These are phyloP conservation scores for Fusarium agapanthi DNA, from an alignment of 2,329 filamentous ascomycete species.

Conservation along the genomic window DNA sequence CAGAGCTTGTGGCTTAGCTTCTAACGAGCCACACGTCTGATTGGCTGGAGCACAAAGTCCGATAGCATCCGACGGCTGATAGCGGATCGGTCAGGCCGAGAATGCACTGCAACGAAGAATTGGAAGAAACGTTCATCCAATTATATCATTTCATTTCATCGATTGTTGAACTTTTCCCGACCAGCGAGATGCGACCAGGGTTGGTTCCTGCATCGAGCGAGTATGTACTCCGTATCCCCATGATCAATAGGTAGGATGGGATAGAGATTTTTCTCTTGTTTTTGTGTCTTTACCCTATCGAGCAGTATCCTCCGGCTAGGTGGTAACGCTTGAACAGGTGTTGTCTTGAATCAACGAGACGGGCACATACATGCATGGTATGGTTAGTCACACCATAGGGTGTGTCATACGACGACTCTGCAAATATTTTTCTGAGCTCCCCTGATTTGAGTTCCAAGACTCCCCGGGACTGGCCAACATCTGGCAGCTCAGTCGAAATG, in stretches of 20 bases:
- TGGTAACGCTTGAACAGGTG: slow-evolving; percentile 9
- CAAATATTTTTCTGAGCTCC: slow-evolving; percentile 12
- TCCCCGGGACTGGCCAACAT: background rate
- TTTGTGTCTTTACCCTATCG: slow-evolving; percentile 8
- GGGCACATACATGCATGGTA: slow-evolving; percentile 15
- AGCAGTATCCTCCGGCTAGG: slow-evolving; percentile 12
- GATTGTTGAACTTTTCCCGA: slow-evolving; percentile 2
- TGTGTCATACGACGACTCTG: slow-evolving; percentile 35
- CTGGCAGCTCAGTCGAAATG: slow-evolving; percentile 3
- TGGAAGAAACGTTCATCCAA: slow-evolving; percentile 13
- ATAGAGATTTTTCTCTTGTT: slow-evolving; percentile 13
- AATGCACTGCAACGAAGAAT: slow-evolving; percentile 18
- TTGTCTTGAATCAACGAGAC: slow-evolving; percentile 9
- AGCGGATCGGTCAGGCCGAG: slow-evolving; percentile 40
- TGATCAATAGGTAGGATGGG: background rate
- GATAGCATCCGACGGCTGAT: slow-evolving; percentile 27
- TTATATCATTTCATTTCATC: slow-evolving; percentile 9
- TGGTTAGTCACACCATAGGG: slow-evolving; percentile 36
- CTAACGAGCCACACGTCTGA: slow-evolving; percentile 16
- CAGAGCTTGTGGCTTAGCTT: slow-evolving; percentile 31
- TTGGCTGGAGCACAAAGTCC: slow-evolving; percentile 24
- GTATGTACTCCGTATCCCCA: background rate
- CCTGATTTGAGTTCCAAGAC: slow-evolving; percentile 3
- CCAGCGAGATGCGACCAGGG: slow-evolving; percentile 12
- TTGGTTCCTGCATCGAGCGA: slow-evolving; percentile 28